Evolutionary conservation across 805 yeast genomes (phyloP).

Genomic region (Novakomyces olei): DNA sequence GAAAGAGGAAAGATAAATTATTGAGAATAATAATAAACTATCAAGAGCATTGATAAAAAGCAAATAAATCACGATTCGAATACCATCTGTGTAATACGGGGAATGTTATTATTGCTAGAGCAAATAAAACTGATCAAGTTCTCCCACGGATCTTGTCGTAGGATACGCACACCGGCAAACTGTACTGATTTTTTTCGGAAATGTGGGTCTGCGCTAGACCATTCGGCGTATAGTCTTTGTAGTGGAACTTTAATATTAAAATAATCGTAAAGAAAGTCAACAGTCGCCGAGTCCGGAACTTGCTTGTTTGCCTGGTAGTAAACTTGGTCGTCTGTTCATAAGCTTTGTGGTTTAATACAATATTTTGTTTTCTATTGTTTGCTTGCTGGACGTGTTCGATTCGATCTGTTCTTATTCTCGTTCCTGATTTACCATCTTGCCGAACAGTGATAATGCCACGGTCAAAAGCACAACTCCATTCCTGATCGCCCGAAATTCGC

Average conservation of each 20-base stretch:
- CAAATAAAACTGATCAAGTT: constrained; percentile 76
- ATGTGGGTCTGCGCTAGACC: constrained; percentile 35
- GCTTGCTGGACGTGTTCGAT: too few relatives aligned
- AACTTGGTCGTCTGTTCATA: not conserved
- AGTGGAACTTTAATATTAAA: constrained; percentile 43
- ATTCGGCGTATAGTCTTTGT: constrained; percentile 29
- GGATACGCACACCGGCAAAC: constrained; percentile 55
- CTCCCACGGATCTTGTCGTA: constrained; percentile 95
- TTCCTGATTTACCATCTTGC: not conserved
- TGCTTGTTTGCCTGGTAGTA: not conserved
- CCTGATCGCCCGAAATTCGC: not conserved
- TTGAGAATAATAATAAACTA: too few relatives aligned
- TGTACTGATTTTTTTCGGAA: constrained; percentile 18
- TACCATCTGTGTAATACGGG: constrained; percentile 83
- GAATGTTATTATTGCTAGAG: constrained; percentile 87
- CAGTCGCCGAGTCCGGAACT: constrained; percentile 4
- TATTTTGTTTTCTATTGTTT: too few relatives aligned
- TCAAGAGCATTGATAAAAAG: too few relatives aligned
- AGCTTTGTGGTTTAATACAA: not conserved
- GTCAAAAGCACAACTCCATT: not conserved
- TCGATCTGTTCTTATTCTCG: too few relatives aligned
- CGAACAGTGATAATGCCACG: not conserved
- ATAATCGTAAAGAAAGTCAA: constrained; percentile 35
- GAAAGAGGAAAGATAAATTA: too few relatives aligned
- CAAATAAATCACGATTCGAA: too few relatives aligned